phyloP scores from a whole-genome alignment of 2,329 filamentous ascomycete genomes.

The Exophiala aquamarina region DNA sequence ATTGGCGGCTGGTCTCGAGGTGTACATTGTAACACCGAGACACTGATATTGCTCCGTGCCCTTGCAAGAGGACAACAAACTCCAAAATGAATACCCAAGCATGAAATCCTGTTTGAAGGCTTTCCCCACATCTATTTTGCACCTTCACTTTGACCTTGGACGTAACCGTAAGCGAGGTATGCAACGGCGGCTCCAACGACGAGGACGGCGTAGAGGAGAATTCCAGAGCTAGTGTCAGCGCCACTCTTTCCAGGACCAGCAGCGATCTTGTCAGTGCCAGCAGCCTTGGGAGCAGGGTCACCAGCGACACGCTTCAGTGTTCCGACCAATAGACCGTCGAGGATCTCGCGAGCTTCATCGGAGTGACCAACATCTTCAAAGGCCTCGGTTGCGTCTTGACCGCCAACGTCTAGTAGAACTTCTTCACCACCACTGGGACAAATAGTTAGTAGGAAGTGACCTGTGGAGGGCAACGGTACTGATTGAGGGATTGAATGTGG shows the following conservation, averaged over 20 bases:
- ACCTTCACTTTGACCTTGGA: conserved; percentile 59
- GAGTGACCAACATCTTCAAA: conserved; percentile 99
- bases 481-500: conserved; percentile 14
- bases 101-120: no score
- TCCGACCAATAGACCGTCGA: conserved; percentile 74
- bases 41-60: neutral
- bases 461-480: neutral
- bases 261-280: conserved; percentile 49
- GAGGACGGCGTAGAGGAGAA: conserved; percentile 79
- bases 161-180: conserved; percentile 82
- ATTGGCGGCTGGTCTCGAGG: no score
- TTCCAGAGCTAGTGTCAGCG: conserved; percentile 60
- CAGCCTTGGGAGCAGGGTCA: conserved; percentile 71
- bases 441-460: neutral
- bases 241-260: conserved; percentile 39
- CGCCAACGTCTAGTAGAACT: conserved; percentile 91
- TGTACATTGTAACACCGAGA: no score
- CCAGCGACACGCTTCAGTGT: conserved; percentile 79
- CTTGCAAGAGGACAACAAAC: neutral
- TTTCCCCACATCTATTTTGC: conserved; percentile 26
- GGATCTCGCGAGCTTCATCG: conserved; percentile 94
- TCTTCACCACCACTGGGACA: conserved; percentile 86
- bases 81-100: neutral
- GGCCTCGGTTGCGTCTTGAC: conserved; percentile 94
- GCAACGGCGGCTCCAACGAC: conserved; percentile 74